Evolutionary conservation across 768 basidiomycete genomes (phyloP).

Genomic region (Naganishia randhawae): DNA sequence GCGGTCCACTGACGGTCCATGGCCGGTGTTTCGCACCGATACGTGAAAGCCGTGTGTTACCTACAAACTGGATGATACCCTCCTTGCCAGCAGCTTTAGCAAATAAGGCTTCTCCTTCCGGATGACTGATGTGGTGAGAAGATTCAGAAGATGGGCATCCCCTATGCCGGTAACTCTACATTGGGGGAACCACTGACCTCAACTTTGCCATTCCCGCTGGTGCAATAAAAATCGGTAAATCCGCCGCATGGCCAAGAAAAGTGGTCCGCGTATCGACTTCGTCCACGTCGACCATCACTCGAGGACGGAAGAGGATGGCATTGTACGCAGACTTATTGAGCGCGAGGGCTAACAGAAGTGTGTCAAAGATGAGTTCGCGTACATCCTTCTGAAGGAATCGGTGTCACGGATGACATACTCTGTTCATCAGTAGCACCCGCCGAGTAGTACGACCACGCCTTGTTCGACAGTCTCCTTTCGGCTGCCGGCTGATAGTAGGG

Average conservation of each 20-base stretch:
- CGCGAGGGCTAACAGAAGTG: conserved; percentile 37
- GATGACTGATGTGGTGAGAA: no score
- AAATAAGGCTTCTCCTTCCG: conserved; percentile 49
- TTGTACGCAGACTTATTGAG: conserved; percentile 43
- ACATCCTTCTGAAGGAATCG: neutral
- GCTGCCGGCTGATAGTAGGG: conserved; percentile 40
- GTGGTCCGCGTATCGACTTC: conserved; percentile 43
- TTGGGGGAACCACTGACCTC: neutral
- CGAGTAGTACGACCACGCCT: conserved; percentile 50
- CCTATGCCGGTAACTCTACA: no score
- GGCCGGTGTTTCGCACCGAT: no score
- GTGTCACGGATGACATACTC: conserved; percentile 41
- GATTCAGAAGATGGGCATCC: no score
- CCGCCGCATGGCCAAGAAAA: conserved; percentile 48
- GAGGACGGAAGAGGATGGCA: conserved; percentile 49
- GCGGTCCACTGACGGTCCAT: no score
- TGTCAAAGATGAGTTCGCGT: neutral
- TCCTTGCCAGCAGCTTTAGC: conserved; percentile 44
- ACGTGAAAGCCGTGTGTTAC: neutral
- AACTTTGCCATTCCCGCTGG: conserved; percentile 53
- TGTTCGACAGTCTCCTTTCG: conserved; percentile 38
- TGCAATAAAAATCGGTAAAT: conserved; percentile 51
- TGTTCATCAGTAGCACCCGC: conserved; percentile 49
- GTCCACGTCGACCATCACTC: conserved; percentile 48
- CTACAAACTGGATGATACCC: conserved; percentile 45